A percentile compares a stretch with the other conserved stretches of the same genome.
Conservation (phyloP, 306 rosid genomes). For the Sphenostylis stenocarpa region DNA sequence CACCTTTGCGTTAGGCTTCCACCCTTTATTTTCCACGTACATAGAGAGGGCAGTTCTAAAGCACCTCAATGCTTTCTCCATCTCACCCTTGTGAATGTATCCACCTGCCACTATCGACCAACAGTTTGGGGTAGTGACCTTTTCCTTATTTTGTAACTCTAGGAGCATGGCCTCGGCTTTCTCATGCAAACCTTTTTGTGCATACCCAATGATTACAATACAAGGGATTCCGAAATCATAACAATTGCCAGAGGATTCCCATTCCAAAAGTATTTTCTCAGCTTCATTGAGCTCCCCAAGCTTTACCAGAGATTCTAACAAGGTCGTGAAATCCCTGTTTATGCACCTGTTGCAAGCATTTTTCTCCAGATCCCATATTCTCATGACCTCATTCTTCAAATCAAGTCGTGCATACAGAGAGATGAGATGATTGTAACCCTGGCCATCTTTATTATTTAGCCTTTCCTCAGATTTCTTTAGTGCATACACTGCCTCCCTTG, state of each 20-base stretch:
- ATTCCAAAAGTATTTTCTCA: conserved; percentile 62
- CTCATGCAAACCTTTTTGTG: conserved; percentile 51
- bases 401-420: conserved; percentile 63
- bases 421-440: conserved; percentile 68
- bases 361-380: conserved; percentile 72
- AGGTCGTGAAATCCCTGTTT: conserved; percentile 64
- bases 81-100: conserved; percentile 52
- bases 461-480: conserved; percentile 65
- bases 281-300: conserved; percentile 74
- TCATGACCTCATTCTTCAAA: conserved; percentile 62
- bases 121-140: conserved; percentile 51
- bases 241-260: conserved; percentile 78
- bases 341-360: conserved; percentile 63
- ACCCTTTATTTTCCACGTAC: conserved; percentile 40
- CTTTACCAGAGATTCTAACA: conserved; percentile 66
- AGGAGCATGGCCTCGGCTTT: conserved; percentile 68
- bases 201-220: conserved; percentile 51
- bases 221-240: conserved; percentile 71
- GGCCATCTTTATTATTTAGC: conserved; percentile 63
- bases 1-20: conserved; percentile 58
- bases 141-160: conserved; percentile 57
- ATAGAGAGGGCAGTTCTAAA: conserved; percentile 54
- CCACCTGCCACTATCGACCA: conserved; percentile 66
- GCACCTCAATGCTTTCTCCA: conserved; percentile 57
- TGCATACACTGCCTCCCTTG: conserved; percentile 53